Base-by-base conservation (phyloP, 495 filamentous ascomycete species). In the Hyaloscypha finlandica region DNA sequence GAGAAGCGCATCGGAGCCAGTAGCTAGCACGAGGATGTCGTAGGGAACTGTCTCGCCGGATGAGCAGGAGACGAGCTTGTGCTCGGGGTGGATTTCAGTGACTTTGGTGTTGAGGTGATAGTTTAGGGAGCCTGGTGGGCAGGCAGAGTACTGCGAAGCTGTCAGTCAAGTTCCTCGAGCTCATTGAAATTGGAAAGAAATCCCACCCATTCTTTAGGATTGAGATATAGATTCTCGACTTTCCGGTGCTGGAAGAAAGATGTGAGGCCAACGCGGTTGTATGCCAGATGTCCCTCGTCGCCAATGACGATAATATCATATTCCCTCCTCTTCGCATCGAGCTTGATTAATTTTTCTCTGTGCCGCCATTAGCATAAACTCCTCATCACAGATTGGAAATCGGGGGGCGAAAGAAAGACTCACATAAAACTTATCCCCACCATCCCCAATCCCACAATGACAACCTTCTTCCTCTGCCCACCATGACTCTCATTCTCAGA, bases 181-280 rank as follows among this genome's bases (percentile, higher is more conserved):
- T 37, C 5, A 63, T 25, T 45, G 16, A 20, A 20, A 31, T 39
- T 25, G 25, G 25, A 25, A 25, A 19, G 25, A 19, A 54, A 52
- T 56, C 63, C 19, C 66, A 74, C 71, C 94, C 94, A 98, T 86
- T 94, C 90, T 67, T 85, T 80, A 0, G 93, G 92, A 71, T 97
- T 96, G 31, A 98, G 83, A 70, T 97, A 97, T 52, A 98, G 75
- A 72, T 95, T 92, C 77, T 96, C 92, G 19, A 96, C 90, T 68
- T 92, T 87, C 66, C 94, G 86, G 77, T 97, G 93, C 72, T 92
- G 89, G 72, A 98, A 98, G 80, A 93, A 98, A 48, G 88, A 91
- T 8, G 93, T 97, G 48, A 98, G 83, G n/a, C 94, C 94, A 25
- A 98, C 94, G 58, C 94, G 90, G 73, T 98, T 98, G 77, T 98